Evolutionary conservation across 2,329 filamentous ascomycete genomes (phyloP), one percentile per base, ranked within the genome.

Genomic region (Coniochaeta sp.): DNA sequence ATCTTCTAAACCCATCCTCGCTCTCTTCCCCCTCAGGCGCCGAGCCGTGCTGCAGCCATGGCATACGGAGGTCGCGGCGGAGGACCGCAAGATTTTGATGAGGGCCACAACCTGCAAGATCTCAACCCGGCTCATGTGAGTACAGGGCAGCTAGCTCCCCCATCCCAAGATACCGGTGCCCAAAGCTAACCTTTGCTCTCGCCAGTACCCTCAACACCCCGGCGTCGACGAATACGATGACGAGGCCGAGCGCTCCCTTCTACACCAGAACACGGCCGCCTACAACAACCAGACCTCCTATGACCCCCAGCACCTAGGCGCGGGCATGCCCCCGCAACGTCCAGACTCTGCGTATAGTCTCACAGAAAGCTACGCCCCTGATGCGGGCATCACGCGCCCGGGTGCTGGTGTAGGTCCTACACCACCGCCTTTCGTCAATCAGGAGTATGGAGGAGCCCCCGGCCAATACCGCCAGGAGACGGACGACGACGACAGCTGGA

Each of bases 281-380:
- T n/a, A n/a, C n/a, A n/a, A n/a, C n/a, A n/a, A 66, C 56, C 67
- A 67, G 57, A 70, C 65, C 51, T 64, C 61, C 56, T 83, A 83
- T 65, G 77, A 82, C 54, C 75, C 82, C 58, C 45, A 48, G 8
- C 77, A 75, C 50, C 74, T 84, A 28, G 81, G 83, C 58, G 71
- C 77, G 42, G 75, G 73, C 55, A 78, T 77, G 51, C 81, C 86
- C 53, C 81, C 84, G 52, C 76, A 78, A 53, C 82, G 86, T 56
- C 86, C 87, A 35, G 78, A 83, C 52, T 91, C 87, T 27, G 82
- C 86, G 50, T 91, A 91, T 75, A 89, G 85, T 68, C 73, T 92
- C 63, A 87, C 85, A 42, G 89, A 94, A 72, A 87, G 87, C n/a
- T 94, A 92, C 65, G 84, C 83, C 26, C 77, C 82, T 14, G 70